Conservation (phyloP, 2,329 filamentous ascomycete species). For the Hypoxylon sp. region DNA sequence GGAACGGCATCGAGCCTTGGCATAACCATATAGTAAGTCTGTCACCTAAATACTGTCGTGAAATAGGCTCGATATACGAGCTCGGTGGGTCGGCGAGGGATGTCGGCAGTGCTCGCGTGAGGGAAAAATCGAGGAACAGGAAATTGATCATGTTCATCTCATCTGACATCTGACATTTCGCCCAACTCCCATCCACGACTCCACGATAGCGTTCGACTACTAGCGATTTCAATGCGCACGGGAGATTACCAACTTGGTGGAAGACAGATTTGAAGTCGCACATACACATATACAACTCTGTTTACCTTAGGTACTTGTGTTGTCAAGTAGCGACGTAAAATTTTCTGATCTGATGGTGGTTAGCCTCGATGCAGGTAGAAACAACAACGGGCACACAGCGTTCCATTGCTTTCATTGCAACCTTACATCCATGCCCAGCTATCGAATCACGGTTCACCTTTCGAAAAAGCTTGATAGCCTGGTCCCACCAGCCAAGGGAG, state of each 20-base stretch:
- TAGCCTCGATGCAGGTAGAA: constrained; percentile 20
- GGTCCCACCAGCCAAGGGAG: constrained; percentile 26
- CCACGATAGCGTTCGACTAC: background rate
- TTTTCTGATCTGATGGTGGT: constrained; percentile 12
- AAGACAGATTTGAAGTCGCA: background rate
- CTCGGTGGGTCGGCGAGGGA: background rate
- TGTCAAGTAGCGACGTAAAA: constrained; percentile 12
- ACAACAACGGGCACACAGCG: constrained; percentile 17
- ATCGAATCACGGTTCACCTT: constrained; percentile 27
- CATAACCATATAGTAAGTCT: constrained; percentile 3
- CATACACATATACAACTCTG: background rate
- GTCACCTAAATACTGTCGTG: background rate
- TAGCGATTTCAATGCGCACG: background rate
- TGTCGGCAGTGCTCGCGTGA: background rate
- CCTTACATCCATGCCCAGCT: constrained; percentile 18
- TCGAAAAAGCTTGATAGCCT: constrained; percentile 32
- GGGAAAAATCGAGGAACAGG: background rate
- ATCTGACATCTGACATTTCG: background rate
- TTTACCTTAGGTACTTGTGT: background rate
- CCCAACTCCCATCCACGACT: background rate
- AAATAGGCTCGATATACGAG: constrained; percentile 3
- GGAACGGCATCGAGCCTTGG: constrained; percentile 19
- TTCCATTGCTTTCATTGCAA: constrained; percentile 16
- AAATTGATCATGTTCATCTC: background rate
- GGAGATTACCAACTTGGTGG: background rate